Evolutionary conservation across 208 protist genomes (phyloP), one percentile per base, ranked within the genome.

Genomic region (Leishmania aethiopica): DNA sequence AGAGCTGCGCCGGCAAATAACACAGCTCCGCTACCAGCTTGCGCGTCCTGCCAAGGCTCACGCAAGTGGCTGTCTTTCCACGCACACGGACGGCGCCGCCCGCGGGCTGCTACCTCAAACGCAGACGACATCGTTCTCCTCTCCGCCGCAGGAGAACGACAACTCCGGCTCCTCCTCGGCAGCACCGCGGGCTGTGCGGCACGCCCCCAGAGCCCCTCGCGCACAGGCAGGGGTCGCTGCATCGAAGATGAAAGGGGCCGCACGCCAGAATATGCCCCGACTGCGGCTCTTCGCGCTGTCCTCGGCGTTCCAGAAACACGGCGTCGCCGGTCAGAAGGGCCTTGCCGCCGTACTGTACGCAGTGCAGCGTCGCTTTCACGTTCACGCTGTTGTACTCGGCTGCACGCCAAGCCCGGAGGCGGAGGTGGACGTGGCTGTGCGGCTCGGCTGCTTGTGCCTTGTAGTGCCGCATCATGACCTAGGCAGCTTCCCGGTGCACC

Each of bases 251-350:
- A 32, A 42, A 10, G 51, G 28, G 47, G 1, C n/a, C n/a, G 22
- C 69, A n/a, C 53, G 59, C 53, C 37, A 64, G 40, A 37, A 32
- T 47, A 32, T 42, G 4, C 28, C 79, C 28, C 73, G 49, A 53
- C 15, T 67, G 11, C 79, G 55, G 17, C 70, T 85, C 73, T 93
- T 93, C 57, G 89, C 89, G 5, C 60, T 94, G 6, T 94, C 91
- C 19, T 71, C 89, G 1, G 35, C 71, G 5, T 94, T 92, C 70
- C 40, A 51, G 13, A 55, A 60, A 45, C 62, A 66, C 17, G 81
- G 76, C 17, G 40, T 11, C 13, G 60, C 32, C 10, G 80, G 42
- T 5, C 86, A 88, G 78, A 13, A 49, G 49, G 82, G n/a, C 74
- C 84, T 84, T 32, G 62, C 10, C 10, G 37, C 72, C 25, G 73